Base-by-base conservation (phyloP, 164 flowering plant species). In the Umbilicus rupestris region DNA sequence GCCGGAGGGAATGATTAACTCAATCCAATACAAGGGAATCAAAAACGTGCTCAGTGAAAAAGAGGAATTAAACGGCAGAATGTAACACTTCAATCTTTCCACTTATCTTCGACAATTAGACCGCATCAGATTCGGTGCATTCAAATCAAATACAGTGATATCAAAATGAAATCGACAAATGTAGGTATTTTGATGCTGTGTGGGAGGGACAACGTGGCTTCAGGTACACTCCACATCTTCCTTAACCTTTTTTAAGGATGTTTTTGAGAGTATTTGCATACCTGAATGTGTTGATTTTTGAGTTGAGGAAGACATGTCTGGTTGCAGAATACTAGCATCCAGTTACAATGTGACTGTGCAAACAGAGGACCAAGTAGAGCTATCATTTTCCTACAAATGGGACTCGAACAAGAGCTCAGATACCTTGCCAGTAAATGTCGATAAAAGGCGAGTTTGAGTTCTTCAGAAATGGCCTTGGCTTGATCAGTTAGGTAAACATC, bases 351-450 rank as follows among this genome's bases (percentile, higher is more conserved):
- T 76, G 8, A 62, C 70, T 37, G n/a, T 29, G 7, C 37, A 67
- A 67, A 62, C 58, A 33, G 78, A 72, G 3, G 24, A 68, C 42
- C 71, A 72, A 59, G 52, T 73, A 19, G 78, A 76, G 71, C 37
- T 76, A 28, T 76, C 78, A 67, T 76, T 72, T 45, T 33, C 35
- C 22, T 58, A 45, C 52, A 62, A 44, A 52, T 69, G 71, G 72
- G 66, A 69, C 41, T 15, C 64, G n/a, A 67, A 66, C 7, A 28
- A 29, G 12, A 28, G 29, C 17, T 64, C 5, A 7, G n/a, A 12
- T 5, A n/a, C n/a, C n/a, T 57, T 63, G 35, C 73, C 64, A 14
- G 68, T 55, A 2, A 55, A 55, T 30, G 35, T 55, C 33, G 33
- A 55, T 5, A 55, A 55, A 55, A 55, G 60, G 60, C n/a, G n/a